A percentile compares a stretch with the other conserved stretches of the same genome.
These are phyloP conservation scores for Sporisorium scitamineum DNA, from an alignment of 1,284 basidiomycete species.

Conservation along the genomic window DNA sequence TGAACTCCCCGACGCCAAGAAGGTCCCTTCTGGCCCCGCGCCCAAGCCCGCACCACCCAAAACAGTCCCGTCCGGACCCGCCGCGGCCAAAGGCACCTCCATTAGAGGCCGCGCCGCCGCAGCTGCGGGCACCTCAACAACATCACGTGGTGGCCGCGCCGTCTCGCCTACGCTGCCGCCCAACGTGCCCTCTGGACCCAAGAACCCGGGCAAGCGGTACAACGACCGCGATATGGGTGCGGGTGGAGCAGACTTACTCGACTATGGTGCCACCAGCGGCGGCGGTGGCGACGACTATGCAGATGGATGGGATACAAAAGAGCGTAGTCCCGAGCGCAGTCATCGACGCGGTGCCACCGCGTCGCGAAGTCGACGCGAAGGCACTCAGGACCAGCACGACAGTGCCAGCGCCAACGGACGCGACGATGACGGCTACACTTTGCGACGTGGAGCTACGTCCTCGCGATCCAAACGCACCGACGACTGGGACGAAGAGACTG, in stretches of 20 bases:
- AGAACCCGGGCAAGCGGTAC: conserved; percentile 59
- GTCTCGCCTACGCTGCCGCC: conserved; percentile 46
- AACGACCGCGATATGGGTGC: conserved; percentile 63
- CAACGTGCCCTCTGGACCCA: conserved; percentile 57
- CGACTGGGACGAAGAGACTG: conserved; percentile 36
- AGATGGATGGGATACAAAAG: conserved; percentile 26
- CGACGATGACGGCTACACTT: conserved; percentile 9
- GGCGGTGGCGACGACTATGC: conserved; percentile 17
- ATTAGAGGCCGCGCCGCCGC: conserved; percentile 45
- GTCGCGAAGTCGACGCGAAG: conserved; percentile 26
- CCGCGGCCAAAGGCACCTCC: conserved; percentile 29
- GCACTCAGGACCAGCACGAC: conserved; percentile 17
- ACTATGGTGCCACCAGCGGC: conserved; percentile 60
- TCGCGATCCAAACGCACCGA: conserved; percentile 22
- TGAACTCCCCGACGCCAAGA: neutral
- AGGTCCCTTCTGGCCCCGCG: neutral
- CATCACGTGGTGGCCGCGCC: conserved; percentile 25
- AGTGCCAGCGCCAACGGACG: conserved; percentile 8
- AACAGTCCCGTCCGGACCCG: conserved; percentile 14
- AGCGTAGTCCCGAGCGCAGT: conserved; percentile 6
- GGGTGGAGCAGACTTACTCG: conserved; percentile 60
- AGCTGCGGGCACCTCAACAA: conserved; percentile 6
- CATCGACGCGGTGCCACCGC: conserved; percentile 4
- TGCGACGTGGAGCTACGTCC: conserved; percentile 9
- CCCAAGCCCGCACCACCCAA: conserved; percentile 16